Evolutionary conservation across 148 eudicot genomes (phyloP).

Genomic region (Rheum nobile): DNA sequence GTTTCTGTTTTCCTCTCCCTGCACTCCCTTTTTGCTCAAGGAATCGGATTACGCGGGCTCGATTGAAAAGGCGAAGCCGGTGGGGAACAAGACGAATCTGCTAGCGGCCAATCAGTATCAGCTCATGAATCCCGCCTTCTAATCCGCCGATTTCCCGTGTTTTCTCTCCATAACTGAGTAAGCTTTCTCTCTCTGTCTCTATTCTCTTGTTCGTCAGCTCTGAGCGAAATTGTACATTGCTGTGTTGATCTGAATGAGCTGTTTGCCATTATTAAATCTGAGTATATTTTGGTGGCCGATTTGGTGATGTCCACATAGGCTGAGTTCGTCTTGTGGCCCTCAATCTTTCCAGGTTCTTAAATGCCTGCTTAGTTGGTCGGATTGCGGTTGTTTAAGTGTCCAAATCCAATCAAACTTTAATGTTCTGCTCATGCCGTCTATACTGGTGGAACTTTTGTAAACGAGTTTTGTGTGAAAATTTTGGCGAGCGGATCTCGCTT

Average conservation of each 20-base stretch:
- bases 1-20: background rate
- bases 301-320: background rate
- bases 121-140: slow-evolving; percentile 1
- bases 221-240: background rate
- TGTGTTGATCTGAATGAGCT: background rate
- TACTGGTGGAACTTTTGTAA: background rate
- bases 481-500: background rate
- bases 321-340: background rate
- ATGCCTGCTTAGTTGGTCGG: background rate
- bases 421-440: background rate
- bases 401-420: background rate
- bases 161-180: background rate
- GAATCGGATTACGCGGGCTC: slow-evolving; percentile 9
- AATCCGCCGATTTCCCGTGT: background rate
- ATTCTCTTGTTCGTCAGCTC: slow-evolving; percentile 1
- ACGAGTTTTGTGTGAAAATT: background rate
- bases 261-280: background rate
- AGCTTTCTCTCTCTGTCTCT: background rate
- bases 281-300: background rate
- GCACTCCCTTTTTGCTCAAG: background rate
- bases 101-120: background rate
- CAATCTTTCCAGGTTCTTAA: background rate
- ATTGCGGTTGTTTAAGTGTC: background rate
- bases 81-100: slow-evolving; percentile 5
- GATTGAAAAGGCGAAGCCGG: background rate